Conservation (phyloP, 352 stramenopile genomes). For the Globisporangium mamillatum region DNA sequence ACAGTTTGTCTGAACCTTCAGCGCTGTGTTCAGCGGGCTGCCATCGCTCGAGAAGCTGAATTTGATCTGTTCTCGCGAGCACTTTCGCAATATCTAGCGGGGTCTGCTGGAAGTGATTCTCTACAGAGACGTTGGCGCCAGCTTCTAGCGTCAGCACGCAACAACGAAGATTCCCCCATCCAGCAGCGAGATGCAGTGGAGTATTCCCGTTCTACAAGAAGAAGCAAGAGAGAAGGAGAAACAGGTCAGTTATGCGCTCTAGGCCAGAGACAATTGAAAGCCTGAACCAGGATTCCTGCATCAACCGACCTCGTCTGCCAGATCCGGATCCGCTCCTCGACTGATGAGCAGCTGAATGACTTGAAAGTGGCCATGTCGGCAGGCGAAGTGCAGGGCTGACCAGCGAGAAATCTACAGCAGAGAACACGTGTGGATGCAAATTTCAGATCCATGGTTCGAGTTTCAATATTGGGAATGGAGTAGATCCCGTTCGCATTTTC, state of each 20-base stretch:
- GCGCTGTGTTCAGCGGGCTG: constrained; percentile 34
- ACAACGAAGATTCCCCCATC: constrained; percentile 57
- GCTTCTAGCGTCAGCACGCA: constrained; percentile 57
- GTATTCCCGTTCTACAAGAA: constrained; percentile 61
- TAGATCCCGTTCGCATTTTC: background rate
- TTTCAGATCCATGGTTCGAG: background rate
- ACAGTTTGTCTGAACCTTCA: constrained; percentile 29
- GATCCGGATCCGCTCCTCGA: constrained; percentile 42
- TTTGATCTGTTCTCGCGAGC: constrained; percentile 36
- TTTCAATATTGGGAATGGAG: background rate
- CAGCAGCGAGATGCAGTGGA: constrained; percentile 61
- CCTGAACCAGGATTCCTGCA: background rate
- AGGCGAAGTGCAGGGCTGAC: constrained; percentile 61
- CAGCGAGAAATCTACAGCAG: constrained; percentile 42
- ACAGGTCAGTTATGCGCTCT: background rate
- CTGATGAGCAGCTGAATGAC: constrained; percentile 48
- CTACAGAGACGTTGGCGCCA: constrained; percentile 25
- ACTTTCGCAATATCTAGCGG: constrained; percentile 36
- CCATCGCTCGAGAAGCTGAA: constrained; percentile 46
- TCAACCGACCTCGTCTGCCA: constrained; percentile 38
- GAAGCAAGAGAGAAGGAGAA: background rate
- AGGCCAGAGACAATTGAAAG: background rate
- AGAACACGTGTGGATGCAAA: background rate
- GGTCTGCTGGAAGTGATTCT: constrained; percentile 36
- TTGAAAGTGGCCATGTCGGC: constrained; percentile 44